Percentiles rank a stretch among this genome's conserved stretches.
These are phyloP conservation scores for Rhizoclosmatium sp. DNA, from an alignment of 192 early-diverging fungal genomes.

Conservation along the genomic window DNA sequence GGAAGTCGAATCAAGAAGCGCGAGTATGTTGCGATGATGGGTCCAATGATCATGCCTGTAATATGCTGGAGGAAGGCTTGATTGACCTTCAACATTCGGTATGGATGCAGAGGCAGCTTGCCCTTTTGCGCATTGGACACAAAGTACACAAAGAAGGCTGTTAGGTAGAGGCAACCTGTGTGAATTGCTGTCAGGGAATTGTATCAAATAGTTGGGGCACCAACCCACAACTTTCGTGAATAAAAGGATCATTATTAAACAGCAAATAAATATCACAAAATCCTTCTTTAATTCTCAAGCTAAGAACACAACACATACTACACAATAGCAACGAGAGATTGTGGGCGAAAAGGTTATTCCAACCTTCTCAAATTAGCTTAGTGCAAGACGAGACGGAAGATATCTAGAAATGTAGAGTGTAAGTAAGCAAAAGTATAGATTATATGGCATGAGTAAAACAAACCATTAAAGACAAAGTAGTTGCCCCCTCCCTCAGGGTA, in stretches of 20 bases:
- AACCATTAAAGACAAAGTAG: slow-evolving; percentile 86
- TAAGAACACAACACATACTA: background rate
- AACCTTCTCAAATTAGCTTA: background rate
- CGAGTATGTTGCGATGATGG: slow-evolving; percentile 25
- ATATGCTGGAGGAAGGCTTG: slow-evolving; percentile 34
- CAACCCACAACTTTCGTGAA: background rate
- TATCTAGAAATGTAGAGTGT: slow-evolving; percentile 20
- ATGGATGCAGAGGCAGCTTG: slow-evolving; percentile 40
- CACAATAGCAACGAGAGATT: background rate
- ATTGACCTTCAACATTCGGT: slow-evolving; percentile 41
- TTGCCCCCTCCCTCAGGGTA: slow-evolving; percentile 65
- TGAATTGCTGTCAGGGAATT: background rate
- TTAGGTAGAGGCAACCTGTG: background rate
- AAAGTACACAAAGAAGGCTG: background rate
- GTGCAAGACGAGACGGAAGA: slow-evolving; percentile 43
- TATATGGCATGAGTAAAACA: background rate
- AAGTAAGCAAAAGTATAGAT: background rate
- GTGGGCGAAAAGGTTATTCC: background rate
- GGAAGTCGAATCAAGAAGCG: slow-evolving; percentile 19
- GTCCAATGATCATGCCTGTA: slow-evolving; percentile 34
- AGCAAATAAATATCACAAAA: background rate
- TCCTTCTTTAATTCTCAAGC: background rate
- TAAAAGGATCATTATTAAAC: too few species aligned
- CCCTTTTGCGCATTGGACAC: background rate
- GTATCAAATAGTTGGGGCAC: background rate